Percentiles rank a stretch among this genome's conserved stretches.
phyloP scores from a whole-genome alignment of 1,139 yeast genomes.

The Magnusiomyces tetraspermus region DNA sequence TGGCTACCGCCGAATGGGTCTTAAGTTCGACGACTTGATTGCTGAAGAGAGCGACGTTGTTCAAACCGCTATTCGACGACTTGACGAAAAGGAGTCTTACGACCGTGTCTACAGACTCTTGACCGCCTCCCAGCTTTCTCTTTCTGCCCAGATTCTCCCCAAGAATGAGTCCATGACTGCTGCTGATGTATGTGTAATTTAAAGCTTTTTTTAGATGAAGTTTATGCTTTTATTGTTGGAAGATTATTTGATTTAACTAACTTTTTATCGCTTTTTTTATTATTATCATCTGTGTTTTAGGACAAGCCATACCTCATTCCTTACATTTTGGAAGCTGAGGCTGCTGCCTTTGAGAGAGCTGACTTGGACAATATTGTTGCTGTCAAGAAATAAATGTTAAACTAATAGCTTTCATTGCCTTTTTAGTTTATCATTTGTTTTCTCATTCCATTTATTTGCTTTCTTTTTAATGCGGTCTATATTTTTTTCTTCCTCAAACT shows the following conservation, averaged over 20 bases:
- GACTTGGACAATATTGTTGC: slow-evolving; percentile 73
- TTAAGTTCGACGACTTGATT: slow-evolving; percentile 70
- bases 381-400: slow-evolving; percentile 22
- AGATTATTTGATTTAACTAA: not conserved
- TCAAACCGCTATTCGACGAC: slow-evolving; percentile 81
- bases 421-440: not conserved
- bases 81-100: slow-evolving; percentile 74
- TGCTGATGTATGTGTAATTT: slow-evolving; percentile 46
- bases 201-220: no score
- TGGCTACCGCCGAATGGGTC: slow-evolving; percentile 91
- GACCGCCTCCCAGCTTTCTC: slow-evolving; percentile 81
- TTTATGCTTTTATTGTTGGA: no score
- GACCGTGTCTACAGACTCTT: slow-evolving; percentile 88
- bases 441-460: no score
- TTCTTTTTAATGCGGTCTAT: not conserved
- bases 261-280: not conserved
- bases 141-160: slow-evolving; percentile 81
- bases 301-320: slow-evolving; percentile 83
- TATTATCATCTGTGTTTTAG: slow-evolving; percentile 13
- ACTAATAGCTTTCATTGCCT: not conserved
- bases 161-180: slow-evolving; percentile 67
- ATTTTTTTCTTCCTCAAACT: no score
- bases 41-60: slow-evolving; percentile 78
- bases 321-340: slow-evolving; percentile 87
- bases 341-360: slow-evolving; percentile 77